A percentile compares a stretch with the other conserved stretches of the same genome.
phyloP scores from a whole-genome alignment of 2,329 filamentous ascomycete species.

The Fusarium marasasianum region DNA sequence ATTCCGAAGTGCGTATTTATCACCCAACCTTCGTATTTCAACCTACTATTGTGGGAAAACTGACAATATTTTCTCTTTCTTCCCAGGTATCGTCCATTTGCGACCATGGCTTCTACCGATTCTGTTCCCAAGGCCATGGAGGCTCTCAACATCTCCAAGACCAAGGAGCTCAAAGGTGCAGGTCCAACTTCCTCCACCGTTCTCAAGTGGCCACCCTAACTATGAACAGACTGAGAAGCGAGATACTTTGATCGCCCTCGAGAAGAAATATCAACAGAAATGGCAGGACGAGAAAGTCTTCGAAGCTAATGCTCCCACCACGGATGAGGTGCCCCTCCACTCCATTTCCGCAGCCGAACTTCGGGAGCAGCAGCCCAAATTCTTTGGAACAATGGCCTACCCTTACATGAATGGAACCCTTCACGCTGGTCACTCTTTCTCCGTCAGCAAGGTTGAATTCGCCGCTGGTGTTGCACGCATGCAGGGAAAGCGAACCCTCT shows the following conservation, averaged over 20 bases:
- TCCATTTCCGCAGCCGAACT: constrained; percentile 79
- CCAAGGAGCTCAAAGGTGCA: constrained; percentile 69
- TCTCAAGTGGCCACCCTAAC: constrained; percentile 15
- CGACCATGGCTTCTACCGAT: constrained; percentile 54
- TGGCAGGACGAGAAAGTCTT: constrained; percentile 68
- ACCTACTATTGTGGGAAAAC: not conserved
- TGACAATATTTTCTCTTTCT: constrained; percentile 8
- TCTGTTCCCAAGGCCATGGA: constrained; percentile 60
- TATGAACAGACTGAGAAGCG: constrained; percentile 79
- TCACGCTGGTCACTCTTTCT: constrained; percentile 93
- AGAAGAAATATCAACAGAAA: constrained; percentile 91
- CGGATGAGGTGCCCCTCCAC: constrained; percentile 78
- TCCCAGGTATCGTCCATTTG: constrained; percentile 43
- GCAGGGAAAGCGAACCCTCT: constrained; percentile 87
- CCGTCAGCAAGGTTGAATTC: constrained; percentile 93
- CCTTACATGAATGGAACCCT: constrained; percentile 86
- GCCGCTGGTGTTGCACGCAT: constrained; percentile 86
- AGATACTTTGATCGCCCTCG: constrained; percentile 80
- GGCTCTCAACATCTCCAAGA: constrained; percentile 64
- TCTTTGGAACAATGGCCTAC: constrained; percentile 72
- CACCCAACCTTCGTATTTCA: not conserved
- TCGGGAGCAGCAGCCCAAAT: constrained; percentile 86
- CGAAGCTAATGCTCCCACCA: constrained; percentile 84
- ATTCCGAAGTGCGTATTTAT: constrained; percentile 34
- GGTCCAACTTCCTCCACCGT: constrained; percentile 37